A percentile compares a stretch with the other conserved stretches of the same genome.
These are phyloP conservation scores for Diplodia seriata DNA, from an alignment of 2,329 filamentous ascomycete genomes.

Conservation along the genomic window DNA sequence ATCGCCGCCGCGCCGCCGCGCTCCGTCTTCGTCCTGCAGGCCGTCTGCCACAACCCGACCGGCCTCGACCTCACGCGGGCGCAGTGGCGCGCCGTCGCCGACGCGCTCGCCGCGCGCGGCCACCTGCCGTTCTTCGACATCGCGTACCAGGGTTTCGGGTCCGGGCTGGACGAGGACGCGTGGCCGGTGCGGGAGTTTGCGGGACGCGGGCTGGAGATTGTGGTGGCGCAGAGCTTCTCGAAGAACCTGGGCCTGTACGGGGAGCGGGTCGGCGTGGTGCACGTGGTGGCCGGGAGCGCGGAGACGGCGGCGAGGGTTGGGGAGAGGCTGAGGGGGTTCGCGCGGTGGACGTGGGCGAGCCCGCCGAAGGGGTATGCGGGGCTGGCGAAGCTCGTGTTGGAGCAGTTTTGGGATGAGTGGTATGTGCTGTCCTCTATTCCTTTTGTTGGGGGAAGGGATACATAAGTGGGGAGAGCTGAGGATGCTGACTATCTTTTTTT, in stretches of 20 bases:
- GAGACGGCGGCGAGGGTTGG: conserved; percentile 37
- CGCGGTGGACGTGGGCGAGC: conserved; percentile 42
- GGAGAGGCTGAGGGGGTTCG: conserved; percentile 41
- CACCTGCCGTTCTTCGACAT: conserved; percentile 48
- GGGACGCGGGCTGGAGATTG: conserved; percentile 41
- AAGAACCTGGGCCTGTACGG: conserved; percentile 52
- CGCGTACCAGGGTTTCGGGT: conserved; percentile 49
- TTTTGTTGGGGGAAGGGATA: too few species aligned
- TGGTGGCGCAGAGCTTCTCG: conserved; percentile 50
- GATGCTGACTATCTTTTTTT: background rate
- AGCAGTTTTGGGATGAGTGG: conserved; percentile 34
- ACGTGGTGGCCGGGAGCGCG: conserved; percentile 37
- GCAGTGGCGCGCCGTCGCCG: conserved; percentile 44
- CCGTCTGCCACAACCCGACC: conserved; percentile 50
- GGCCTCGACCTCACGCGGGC: conserved; percentile 43
- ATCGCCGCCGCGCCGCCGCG: conserved; percentile 38
- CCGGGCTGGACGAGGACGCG: conserved; percentile 45
- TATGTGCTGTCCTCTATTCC: background rate
- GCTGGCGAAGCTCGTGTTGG: conserved; percentile 39
- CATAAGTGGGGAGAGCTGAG: background rate
- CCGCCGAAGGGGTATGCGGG: conserved; percentile 40
- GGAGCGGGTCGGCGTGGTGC: conserved; percentile 46
- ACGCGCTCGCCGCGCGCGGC: conserved; percentile 36
- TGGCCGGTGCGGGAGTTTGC: conserved; percentile 41
- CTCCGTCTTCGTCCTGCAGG: conserved; percentile 49